Percentiles rank a stretch among this genome's conserved stretches.
phyloP scores from a whole-genome alignment of 345 rosid species.

The Linum tenue region DNA sequence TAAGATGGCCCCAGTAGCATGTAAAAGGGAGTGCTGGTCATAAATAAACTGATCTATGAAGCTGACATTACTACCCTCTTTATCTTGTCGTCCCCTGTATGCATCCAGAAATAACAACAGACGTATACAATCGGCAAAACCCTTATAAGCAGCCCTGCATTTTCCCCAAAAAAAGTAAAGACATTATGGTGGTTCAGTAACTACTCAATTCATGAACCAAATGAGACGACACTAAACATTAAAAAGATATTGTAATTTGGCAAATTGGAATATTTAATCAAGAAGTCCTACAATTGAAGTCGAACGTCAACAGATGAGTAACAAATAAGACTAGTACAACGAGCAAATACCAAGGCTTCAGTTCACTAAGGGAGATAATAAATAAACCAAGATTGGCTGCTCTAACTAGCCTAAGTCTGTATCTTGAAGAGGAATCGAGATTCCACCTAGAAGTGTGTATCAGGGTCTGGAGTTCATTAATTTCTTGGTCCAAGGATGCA shows the following conservation, averaged over 20 bases:
- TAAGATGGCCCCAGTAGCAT: no score
- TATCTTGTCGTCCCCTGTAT: conserved; percentile 88
- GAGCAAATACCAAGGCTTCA: not conserved
- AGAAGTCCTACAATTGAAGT: not conserved
- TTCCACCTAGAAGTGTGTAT: not conserved
- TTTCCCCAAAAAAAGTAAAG: conserved; percentile 31
- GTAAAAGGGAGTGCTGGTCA: no score
- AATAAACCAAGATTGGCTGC: not conserved
- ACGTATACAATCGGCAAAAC: conserved; percentile 91
- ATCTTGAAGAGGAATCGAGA: not conserved
- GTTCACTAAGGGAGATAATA: not conserved
- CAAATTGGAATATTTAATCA: no score
- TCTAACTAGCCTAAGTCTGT: not conserved
- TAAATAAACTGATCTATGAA: no score
- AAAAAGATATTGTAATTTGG: no score
- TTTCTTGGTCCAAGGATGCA: not conserved
- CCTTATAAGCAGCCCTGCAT: conserved; percentile 98
- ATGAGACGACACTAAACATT: no score
- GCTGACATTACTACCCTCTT: conserved; percentile 48
- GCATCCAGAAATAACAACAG: conserved; percentile 88
- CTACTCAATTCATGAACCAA: not conserved
- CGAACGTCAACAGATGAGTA: not conserved
- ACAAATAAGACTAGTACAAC: not conserved
- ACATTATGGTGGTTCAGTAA: not conserved
- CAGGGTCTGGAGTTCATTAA: not conserved